Evolutionary conservation across 1,284 basidiomycete genomes (phyloP).

Genomic region (Ceratobasidium papillatum): DNA sequence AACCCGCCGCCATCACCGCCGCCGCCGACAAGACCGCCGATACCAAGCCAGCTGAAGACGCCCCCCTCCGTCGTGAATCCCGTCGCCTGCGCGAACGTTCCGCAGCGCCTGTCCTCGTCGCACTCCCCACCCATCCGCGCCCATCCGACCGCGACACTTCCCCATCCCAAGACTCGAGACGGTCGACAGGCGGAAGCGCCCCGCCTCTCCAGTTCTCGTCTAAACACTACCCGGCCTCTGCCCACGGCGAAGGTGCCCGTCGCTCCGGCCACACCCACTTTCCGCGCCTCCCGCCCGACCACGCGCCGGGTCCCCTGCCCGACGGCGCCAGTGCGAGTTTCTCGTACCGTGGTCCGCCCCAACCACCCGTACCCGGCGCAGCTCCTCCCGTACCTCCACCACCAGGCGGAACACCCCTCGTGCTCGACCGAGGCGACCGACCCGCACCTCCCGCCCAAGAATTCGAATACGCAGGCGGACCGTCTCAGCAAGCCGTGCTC

Average conservation of each 20-base stretch:
- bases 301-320: slow-evolving; percentile 17
- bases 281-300: slow-evolving; percentile 24
- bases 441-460: slow-evolving; percentile 6
- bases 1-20: background rate
- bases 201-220: slow-evolving; percentile 16
- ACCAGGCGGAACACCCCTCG: slow-evolving; percentile 19
- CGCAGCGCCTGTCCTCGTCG: background rate
- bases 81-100: background rate
- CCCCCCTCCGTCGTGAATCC: background rate
- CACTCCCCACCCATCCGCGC: slow-evolving; percentile 10
- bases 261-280: slow-evolving; percentile 18
- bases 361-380: slow-evolving; percentile 23
- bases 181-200: background rate
- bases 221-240: slow-evolving; percentile 24
- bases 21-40: background rate
- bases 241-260: slow-evolving; percentile 19
- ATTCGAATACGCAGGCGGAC: slow-evolving; percentile 7
- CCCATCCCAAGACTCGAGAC: background rate
- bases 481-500: slow-evolving; percentile 29
- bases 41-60: too few relatives aligned
- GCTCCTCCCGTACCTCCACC: slow-evolving; percentile 23
- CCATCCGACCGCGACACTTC: background rate
- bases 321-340: slow-evolving; percentile 35
- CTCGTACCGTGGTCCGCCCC: slow-evolving; percentile 29
- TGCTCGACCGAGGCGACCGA: slow-evolving; percentile 29